A percentile compares a stretch with the other conserved stretches of the same genome.
These are phyloP conservation scores for Globisporangium megalacanthum DNA, from an alignment of 352 stramenopile species.

Conservation along the genomic window DNA sequence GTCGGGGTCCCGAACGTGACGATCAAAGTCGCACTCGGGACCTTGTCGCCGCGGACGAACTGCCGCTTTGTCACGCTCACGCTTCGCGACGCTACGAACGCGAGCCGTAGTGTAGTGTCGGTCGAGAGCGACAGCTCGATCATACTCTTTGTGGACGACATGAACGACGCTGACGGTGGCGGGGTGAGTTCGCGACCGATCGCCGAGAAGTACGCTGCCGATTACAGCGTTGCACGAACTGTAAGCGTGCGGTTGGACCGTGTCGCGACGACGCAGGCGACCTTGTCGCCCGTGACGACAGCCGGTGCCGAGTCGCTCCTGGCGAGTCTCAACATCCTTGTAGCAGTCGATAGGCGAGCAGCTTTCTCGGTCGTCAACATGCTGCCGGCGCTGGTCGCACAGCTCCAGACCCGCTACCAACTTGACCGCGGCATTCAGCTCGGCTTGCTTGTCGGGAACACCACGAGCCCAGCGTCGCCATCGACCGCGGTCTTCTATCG, in stretches of 20 bases:
- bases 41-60: slow-evolving; percentile 21
- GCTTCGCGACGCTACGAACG: slow-evolving; percentile 12
- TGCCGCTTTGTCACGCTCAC: slow-evolving; percentile 34
- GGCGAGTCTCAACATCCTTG: slow-evolving; percentile 34
- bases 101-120: slow-evolving; percentile 18
- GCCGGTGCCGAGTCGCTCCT: slow-evolving; percentile 13
- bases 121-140: slow-evolving; percentile 25
- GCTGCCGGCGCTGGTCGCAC: slow-evolving; percentile 30
- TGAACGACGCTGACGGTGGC: slow-evolving; percentile 24
- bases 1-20: slow-evolving; percentile 18
- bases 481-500: slow-evolving; percentile 8
- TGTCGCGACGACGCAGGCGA: slow-evolving; percentile 23
- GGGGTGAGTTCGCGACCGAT: slow-evolving; percentile 4
- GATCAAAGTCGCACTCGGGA: slow-evolving; percentile 18
- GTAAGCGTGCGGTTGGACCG: slow-evolving; percentile 30
- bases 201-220: slow-evolving; percentile 20
- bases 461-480: slow-evolving; percentile 1
- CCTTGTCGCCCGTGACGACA: slow-evolving; percentile 17
- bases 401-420: slow-evolving; percentile 30
- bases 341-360: slow-evolving; percentile 35
- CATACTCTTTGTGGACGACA: slow-evolving; percentile 46
- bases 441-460: slow-evolving; percentile 20
- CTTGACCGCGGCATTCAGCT: slow-evolving; percentile 19
- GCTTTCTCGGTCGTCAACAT: slow-evolving; percentile 18
- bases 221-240: slow-evolving; percentile 9